Base-by-base conservation (phyloP, 805 yeast genomes). In the Metschnikowia peoriensis region DNA sequence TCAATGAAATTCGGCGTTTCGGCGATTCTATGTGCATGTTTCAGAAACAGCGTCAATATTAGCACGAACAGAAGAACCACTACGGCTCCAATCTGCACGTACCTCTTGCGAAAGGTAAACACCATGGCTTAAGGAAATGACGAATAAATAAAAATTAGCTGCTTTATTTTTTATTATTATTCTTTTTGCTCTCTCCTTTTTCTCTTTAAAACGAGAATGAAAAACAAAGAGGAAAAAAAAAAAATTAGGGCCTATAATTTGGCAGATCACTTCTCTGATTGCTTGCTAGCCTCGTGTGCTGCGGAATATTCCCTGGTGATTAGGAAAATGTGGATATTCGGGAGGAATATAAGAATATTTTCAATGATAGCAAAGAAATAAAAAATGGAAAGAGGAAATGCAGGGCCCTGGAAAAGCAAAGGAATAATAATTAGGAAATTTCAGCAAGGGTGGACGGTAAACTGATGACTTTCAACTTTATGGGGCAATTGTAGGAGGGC, bases 51-150 rank as follows among this genome's bases (percentile, higher is more conserved):
- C 39, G 45, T 38, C 34, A 57, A 28, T 38, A 59, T 49, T 6
- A 62, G 53, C 27, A 59, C 34, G 15, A 59, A 16, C 16, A 59
- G 46, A n/a, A 63, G 55, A 7, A 52, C 38, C 10, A 59, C 29
- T 43, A 56, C 47, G 17, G 52, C 41, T 41, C 50, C 42, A 10
- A 61, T 51, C 44, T 63, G 65, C 38, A 56, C 29, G 46, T 58
- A 52, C 39, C 59, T 61, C 42, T 56, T 55, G 32, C 61, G 59
- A 14, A 60, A 35, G 16, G 58, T 39, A 29, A 41, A 41, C 12
- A 22, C 43, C 43, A 32, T 32, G 10, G 14, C 6, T 3, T 12
- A 3, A 32, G 35, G 35, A 32, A 32, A 16, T n/a, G 40, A 38
- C n/a, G 17, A 38, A 12, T 14, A 3, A 38, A 38, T 8, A 14